Percentiles rank a stretch among this genome's conserved stretches.
Evolutionary conservation across 768 basidiomycete species (phyloP).

Genomic region (Collybiopsis luxurians): DNA sequence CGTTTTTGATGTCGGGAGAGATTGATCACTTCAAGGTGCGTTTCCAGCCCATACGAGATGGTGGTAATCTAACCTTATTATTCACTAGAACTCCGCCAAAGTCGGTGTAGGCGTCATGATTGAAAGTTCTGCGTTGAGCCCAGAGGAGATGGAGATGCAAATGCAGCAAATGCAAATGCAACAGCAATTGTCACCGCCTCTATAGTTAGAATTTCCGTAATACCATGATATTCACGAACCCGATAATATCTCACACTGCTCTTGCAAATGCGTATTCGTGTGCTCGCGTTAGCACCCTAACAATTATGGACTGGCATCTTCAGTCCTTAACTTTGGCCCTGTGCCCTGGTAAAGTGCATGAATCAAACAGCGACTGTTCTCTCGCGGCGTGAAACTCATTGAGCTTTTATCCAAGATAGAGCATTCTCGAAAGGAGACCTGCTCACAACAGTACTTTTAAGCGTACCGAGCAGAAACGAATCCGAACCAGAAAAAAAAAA

Average conservation of each 20-base stretch:
- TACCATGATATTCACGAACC: background rate
- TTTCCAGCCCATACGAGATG: slow-evolving; percentile 2
- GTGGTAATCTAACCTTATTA: slow-evolving; percentile 6
- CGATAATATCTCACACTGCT: slow-evolving; percentile 1
- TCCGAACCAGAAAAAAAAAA: too few relatives aligned
- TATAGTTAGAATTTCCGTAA: slow-evolving; percentile 1
- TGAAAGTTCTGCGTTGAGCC: slow-evolving; percentile 77
- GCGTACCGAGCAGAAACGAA: too few relatives aligned
- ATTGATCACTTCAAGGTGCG: slow-evolving; percentile 97
- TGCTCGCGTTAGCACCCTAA: background rate
- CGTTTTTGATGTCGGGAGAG: slow-evolving; percentile 93
- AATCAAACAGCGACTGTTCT: too few relatives aligned
- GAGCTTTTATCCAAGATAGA: too few relatives aligned
- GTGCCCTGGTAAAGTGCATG: too few relatives aligned
- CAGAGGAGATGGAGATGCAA: slow-evolving; percentile 68
- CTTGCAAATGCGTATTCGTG: background rate
- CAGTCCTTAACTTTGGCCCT: too few relatives aligned
- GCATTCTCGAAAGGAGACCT: too few relatives aligned
- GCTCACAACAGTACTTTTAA: too few relatives aligned
- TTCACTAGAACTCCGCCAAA: slow-evolving; percentile 79
- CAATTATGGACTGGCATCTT: too few relatives aligned
- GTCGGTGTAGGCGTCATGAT: slow-evolving; percentile 98
- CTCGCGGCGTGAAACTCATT: too few relatives aligned
- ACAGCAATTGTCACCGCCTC: background rate
- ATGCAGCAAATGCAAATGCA: slow-evolving; percentile 6